Conservation (phyloP, 371 early-diverging fungal species). For the Mucor plumbeus region DNA sequence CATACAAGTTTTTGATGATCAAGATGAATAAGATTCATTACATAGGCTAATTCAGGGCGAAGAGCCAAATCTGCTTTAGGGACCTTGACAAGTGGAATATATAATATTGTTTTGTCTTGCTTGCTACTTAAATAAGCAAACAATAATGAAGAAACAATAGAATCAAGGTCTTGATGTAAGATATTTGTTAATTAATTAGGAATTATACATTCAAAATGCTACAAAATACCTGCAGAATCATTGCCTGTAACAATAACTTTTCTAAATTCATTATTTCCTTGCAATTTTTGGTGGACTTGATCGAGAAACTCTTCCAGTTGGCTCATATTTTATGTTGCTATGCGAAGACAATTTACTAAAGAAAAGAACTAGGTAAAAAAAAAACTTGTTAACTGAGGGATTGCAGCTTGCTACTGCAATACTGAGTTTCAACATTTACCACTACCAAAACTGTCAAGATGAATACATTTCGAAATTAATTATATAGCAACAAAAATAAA, state of each 20-base stretch:
- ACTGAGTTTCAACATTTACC: not conserved
- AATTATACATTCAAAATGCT: not conserved
- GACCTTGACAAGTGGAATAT: constrained; percentile 67
- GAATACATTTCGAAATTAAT: not conserved
- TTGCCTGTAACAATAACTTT: constrained; percentile 67
- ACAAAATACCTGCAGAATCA: constrained; percentile 67
- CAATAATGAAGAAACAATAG: constrained; percentile 64
- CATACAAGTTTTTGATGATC: constrained; percentile 33
- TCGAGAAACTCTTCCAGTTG: constrained; percentile 3
- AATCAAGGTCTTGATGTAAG: constrained; percentile 66
- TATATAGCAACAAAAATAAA: not conserved
- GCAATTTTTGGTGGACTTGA: constrained; percentile 4
- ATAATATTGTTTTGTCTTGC: constrained; percentile 18
- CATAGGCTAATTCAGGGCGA: constrained; percentile 67
- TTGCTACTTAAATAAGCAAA: constrained; percentile 54
- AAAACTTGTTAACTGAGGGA: not conserved
- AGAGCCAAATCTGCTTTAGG: constrained; percentile 64
- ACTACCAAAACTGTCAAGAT: not conserved
- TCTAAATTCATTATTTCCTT: not conserved
- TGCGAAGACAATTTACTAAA: not conserved
- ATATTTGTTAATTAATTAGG: no score
- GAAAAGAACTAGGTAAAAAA: not conserved
- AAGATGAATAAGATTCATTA: constrained; percentile 39
- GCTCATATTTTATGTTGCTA: not conserved
- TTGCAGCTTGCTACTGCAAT: not conserved